Evolutionary conservation across 805 yeast genomes (phyloP).

Genomic region (Pichia nakasei): DNA sequence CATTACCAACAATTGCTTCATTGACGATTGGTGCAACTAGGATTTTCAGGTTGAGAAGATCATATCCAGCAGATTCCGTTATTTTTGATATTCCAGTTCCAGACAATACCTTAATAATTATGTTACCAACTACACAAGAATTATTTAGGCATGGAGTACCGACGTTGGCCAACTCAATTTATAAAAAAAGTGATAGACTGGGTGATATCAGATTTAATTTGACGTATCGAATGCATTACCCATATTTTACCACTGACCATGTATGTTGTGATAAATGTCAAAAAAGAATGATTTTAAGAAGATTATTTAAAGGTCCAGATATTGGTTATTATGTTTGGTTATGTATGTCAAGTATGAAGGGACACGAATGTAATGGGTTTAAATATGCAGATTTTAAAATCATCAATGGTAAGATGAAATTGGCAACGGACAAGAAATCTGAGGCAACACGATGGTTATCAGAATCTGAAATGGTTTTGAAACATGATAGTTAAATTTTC

Average conservation of each 20-base stretch:
- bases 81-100: constrained; percentile 52
- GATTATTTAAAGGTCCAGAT: constrained; percentile 38
- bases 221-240: constrained; percentile 52
- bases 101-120: constrained; percentile 59
- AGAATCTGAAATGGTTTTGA: not conserved
- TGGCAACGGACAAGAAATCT: not conserved
- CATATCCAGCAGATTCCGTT: constrained; percentile 18
- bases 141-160: constrained; percentile 60
- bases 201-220: constrained; percentile 50
- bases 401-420: constrained; percentile 14
- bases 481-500: not conserved
- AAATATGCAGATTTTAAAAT: constrained; percentile 41
- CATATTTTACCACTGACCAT: constrained; percentile 25
- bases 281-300: constrained; percentile 43
- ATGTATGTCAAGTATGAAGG: constrained; percentile 40
- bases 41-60: constrained; percentile 49
- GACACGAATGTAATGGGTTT: constrained; percentile 38
- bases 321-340: constrained; percentile 61
- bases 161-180: constrained; percentile 32
- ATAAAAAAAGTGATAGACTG: constrained; percentile 34
- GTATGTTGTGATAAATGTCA: constrained; percentile 38
- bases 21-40: constrained; percentile 63
- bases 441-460: constrained; percentile 7
- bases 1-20: constrained; percentile 60
- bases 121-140: constrained; percentile 79